Conservation (phyloP, 1,139 yeast species). For the Nakaseomyces sp. region DNA sequence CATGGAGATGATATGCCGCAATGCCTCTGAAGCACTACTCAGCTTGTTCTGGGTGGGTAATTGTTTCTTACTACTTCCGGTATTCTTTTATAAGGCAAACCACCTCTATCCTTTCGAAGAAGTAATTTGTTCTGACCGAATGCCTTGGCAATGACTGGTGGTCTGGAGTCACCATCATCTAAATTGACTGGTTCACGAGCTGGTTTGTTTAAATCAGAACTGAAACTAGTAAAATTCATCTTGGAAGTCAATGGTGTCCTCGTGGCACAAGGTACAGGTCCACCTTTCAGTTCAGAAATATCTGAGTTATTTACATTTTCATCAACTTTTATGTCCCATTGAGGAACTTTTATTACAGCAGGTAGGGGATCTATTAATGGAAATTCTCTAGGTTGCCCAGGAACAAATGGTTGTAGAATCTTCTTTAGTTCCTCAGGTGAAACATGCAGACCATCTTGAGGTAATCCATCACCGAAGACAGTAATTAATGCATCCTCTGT, state of each 20-base stretch:
- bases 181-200: constrained; percentile 26
- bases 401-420: constrained; percentile 28
- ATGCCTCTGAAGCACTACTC: too few species aligned
- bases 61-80: constrained; percentile 27
- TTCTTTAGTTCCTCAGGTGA: constrained; percentile 27
- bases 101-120: constrained; percentile 30
- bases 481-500: constrained; percentile 24
- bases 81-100: constrained; percentile 28
- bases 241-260: constrained; percentile 19
- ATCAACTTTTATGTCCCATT: constrained; percentile 5
- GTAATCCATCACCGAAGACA: constrained; percentile 30
- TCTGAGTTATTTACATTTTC: constrained; percentile 19
- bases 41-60: constrained; percentile 24
- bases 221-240: constrained; percentile 23
- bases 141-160: constrained; percentile 29
- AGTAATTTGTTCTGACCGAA: constrained; percentile 29
- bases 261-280: constrained; percentile 25
- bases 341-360: constrained; percentile 4
- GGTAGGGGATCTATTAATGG: constrained; percentile 13
- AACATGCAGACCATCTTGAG: constrained; percentile 24
- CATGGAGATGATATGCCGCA: too few species aligned
- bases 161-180: constrained; percentile 16
- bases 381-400: constrained; percentile 30
- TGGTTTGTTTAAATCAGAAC: constrained; percentile 21
- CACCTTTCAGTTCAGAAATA: constrained; percentile 26